These are phyloP conservation scores for Mortierella sp. DNA, from an alignment of 371 early-diverging fungal species.

Conservation along the genomic window DNA sequence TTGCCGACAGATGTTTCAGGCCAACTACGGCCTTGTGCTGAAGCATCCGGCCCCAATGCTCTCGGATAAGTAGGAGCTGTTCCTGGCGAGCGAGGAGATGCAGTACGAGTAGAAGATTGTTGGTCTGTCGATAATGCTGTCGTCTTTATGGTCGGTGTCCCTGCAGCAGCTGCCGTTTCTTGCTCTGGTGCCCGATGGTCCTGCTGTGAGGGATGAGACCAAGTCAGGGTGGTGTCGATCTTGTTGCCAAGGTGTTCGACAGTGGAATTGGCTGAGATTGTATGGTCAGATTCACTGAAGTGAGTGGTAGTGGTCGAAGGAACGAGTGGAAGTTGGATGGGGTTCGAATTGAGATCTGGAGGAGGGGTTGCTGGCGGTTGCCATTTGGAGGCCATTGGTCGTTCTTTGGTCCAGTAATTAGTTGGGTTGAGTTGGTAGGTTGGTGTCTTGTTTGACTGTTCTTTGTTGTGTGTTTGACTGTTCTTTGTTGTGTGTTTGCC, in stretches of 20 bases:
- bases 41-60: conserved; percentile 7
- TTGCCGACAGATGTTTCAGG: background rate
- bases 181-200: background rate
- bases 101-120: background rate
- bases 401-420: background rate
- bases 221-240: background rate
- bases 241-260: background rate
- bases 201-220: background rate
- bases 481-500: background rate
- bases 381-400: conserved; percentile 19
- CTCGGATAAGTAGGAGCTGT: background rate
- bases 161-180: background rate
- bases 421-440: background rate
- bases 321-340: conserved; percentile 9
- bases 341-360: conserved; percentile 18
- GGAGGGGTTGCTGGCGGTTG: conserved; percentile 22
- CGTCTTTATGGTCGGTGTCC: background rate
- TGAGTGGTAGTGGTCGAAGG: background rate
- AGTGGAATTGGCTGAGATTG: background rate
- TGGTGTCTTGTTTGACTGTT: background rate
- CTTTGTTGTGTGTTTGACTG: background rate
- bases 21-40: background rate
- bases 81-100: background rate
- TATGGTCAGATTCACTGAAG: background rate
- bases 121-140: background rate